A percentile compares a stretch with the other conserved stretches of the same genome.
Conservation (phyloP, 176 grass and related monocot species). For the Thalia dealbata region DNA sequence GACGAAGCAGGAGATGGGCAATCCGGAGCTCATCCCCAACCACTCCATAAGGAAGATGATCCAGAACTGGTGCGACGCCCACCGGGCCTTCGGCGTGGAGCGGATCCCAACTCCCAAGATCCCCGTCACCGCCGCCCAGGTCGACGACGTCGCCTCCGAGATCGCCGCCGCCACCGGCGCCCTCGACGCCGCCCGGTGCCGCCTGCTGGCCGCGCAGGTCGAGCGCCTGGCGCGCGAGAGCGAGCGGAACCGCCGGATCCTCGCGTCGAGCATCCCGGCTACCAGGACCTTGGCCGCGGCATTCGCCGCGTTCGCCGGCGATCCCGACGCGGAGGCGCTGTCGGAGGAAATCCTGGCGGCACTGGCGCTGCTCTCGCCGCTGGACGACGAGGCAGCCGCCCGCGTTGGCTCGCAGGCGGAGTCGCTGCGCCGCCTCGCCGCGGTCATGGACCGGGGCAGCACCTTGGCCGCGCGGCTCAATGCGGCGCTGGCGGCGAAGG, state of each 20-base stretch:
- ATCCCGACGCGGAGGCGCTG: neutral
- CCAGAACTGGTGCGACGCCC: slow-evolving; percentile 83
- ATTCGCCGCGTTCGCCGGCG: slow-evolving; percentile 27
- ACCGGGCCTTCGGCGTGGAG: slow-evolving; percentile 48
- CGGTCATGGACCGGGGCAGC: slow-evolving; percentile 26
- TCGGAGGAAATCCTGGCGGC: slow-evolving; percentile 40
- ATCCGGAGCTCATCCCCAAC: slow-evolving; percentile 50
- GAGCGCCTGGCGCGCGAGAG: slow-evolving; percentile 53
- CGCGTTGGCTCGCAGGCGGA: slow-evolving; percentile 27
- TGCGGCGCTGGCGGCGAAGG: slow-evolving; percentile 41
- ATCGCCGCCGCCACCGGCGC: slow-evolving; percentile 11
- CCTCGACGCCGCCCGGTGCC: slow-evolving; percentile 17
- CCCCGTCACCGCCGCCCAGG: slow-evolving; percentile 37
- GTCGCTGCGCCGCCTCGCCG: slow-evolving; percentile 27
- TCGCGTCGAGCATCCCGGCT: slow-evolving; percentile 18
- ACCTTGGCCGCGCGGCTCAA: slow-evolving; percentile 22
- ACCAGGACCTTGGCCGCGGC: slow-evolving; percentile 17
- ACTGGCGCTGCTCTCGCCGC: slow-evolving; percentile 43
- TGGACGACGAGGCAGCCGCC: slow-evolving; percentile 31
- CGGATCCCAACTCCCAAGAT: slow-evolving; percentile 74
- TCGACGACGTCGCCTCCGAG: slow-evolving; percentile 29
- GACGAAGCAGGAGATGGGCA: slow-evolving; percentile 26
- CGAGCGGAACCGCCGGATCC: slow-evolving; percentile 50
- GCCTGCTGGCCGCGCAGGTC: slow-evolving; percentile 17
- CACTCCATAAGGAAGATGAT: slow-evolving; percentile 50